A percentile compares a stretch with the other conserved stretches of the same genome.
Conservation (phyloP, 768 basidiomycete genomes). For the Lactifluus subvellereus region DNA sequence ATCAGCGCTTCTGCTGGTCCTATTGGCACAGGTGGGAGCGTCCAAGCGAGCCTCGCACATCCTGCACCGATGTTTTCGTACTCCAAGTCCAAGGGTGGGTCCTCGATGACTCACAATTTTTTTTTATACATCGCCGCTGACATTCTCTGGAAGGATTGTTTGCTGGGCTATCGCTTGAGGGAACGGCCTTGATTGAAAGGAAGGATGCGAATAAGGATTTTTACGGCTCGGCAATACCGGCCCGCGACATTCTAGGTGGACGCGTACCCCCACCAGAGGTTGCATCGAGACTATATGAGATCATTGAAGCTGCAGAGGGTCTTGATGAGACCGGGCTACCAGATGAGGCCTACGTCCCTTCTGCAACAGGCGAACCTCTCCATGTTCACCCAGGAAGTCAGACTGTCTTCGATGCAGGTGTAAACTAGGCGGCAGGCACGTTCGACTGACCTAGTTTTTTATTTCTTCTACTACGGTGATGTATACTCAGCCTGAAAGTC, state of each 20-base stretch:
- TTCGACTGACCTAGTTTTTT: conserved; percentile 9
- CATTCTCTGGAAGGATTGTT: conserved; percentile 64
- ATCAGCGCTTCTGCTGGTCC: conserved; percentile 84
- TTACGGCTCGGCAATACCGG: conserved; percentile 87
- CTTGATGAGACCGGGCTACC: conserved; percentile 82
- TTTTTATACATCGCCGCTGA: not conserved
- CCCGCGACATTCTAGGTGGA: conserved; percentile 85
- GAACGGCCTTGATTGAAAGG: conserved; percentile 89
- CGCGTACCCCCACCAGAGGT: conserved; percentile 97
- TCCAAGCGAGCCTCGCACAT: conserved; percentile 82
- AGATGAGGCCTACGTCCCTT: conserved; percentile 72
- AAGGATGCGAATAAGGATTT: conserved; percentile 96
- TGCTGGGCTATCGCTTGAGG: conserved; percentile 91
- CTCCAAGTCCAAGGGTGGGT: conserved; percentile 86
- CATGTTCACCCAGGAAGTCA: conserved; percentile 37
- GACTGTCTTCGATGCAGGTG: conserved; percentile 77
- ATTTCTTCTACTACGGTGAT: not conserved
- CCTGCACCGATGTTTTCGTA: conserved; percentile 98
- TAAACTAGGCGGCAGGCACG: conserved; percentile 24
- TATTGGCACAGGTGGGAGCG: conserved; percentile 88
- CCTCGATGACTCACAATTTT: not conserved
- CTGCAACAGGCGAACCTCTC: conserved; percentile 53
- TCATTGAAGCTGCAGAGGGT: conserved; percentile 94
- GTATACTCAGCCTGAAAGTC: not conserved
- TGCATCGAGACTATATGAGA: conserved; percentile 85